These are phyloP conservation scores for Colletotrichum destructivum DNA, from an alignment of 2,329 filamentous ascomycete genomes.

Conservation along the genomic window DNA sequence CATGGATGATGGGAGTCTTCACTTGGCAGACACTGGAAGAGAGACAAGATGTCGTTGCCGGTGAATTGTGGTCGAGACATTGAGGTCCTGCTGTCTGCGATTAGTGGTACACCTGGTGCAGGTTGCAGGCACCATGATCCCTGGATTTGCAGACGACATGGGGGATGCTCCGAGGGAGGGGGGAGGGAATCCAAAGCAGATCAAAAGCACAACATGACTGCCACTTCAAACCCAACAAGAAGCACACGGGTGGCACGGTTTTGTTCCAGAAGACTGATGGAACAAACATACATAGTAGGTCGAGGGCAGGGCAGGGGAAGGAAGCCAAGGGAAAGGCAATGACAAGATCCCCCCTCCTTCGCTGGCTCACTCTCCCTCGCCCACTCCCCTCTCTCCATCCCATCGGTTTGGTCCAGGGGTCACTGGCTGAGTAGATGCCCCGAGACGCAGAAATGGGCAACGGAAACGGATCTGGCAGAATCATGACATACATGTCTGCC, in stretches of 20 bases:
- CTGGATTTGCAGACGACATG: conserved; percentile 7
- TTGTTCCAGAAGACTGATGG: conserved; percentile 42
- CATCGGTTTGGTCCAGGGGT: no score
- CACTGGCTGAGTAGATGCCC: no score
- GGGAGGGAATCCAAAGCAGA: neutral
- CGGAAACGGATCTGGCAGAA: neutral
- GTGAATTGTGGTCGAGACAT: neutral
- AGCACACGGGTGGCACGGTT: conserved; percentile 12
- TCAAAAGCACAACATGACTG: neutral
- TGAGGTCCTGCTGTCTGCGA: neutral
- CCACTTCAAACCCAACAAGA: neutral
- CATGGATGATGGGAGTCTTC: no score
- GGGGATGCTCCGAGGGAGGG: neutral
- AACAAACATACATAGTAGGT: conserved; percentile 26
- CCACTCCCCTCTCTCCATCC: no score
- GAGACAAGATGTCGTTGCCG: no score
- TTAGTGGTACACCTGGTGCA: neutral
- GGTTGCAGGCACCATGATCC: neutral
- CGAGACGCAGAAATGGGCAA: neutral
- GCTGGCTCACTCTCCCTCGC: no score
- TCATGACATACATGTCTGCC: neutral
- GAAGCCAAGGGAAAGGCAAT: no score
- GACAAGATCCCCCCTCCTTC: no score
- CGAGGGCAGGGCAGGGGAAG: neutral
- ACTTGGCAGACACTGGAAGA: no score